A percentile compares a stretch with the other conserved stretches of the same genome.
phyloP scores from a whole-genome alignment of 2,329 filamentous ascomycete species.

The Colletotrichum acutatum region DNA sequence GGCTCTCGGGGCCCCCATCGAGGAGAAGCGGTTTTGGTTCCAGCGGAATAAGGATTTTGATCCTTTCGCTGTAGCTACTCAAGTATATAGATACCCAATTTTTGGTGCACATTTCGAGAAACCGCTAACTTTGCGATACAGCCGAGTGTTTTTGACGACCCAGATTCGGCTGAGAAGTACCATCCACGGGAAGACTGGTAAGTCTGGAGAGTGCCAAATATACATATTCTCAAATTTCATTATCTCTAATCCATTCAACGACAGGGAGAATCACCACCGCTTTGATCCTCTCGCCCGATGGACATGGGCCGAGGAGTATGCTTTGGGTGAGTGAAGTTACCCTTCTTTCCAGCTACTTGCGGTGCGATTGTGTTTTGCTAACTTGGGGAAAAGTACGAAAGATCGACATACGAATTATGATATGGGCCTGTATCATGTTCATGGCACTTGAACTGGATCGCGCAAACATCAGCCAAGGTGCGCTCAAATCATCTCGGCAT shows the following conservation, averaged over 20 bases:
- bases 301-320: constrained; percentile 53
- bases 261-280: constrained; percentile 55
- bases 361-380: background rate
- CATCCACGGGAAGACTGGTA: constrained; percentile 43
- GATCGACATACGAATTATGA: constrained; percentile 55
- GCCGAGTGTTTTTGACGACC: constrained; percentile 52
- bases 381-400: constrained; percentile 44
- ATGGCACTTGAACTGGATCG: constrained; percentile 59
- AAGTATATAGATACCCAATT: background rate
- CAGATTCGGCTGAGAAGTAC: constrained; percentile 48
- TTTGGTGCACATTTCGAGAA: no score
- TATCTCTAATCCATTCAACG: background rate
- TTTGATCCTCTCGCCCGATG: constrained; percentile 58
- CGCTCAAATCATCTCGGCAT: constrained; percentile 25
- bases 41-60: constrained; percentile 42
- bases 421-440: constrained; percentile 51
- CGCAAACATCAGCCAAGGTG: constrained; percentile 54
- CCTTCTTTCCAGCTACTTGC: no score
- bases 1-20: constrained; percentile 39
- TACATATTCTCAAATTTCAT: no score
- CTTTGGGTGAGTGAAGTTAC: constrained; percentile 30
- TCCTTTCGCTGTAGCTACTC: constrained; percentile 49
- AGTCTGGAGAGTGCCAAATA: background rate
- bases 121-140: constrained; percentile 17
- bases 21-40: constrained; percentile 47